Evolutionary conservation across 176 grass and related monocot genomes (phyloP), one percentile per base, ranked within the genome.

Genomic region (Poa annua): DNA sequence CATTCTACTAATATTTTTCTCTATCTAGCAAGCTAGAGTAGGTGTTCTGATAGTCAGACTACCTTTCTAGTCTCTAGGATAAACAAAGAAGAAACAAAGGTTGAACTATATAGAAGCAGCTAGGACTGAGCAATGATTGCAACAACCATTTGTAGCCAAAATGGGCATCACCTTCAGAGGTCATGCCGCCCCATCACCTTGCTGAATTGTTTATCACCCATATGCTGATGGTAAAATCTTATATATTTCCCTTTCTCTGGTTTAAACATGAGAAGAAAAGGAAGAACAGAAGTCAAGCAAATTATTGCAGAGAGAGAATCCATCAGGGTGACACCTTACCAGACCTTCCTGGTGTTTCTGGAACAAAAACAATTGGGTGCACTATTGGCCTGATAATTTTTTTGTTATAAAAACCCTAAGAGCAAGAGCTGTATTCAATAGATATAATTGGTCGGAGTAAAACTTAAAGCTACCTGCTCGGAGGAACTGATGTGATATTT

Each of bases 61-160:
- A 21, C 72, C 72, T 89, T 77, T 82, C 63, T 63, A 66, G 66
- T 22, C 36, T 51, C 44, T 64, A 81, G 39, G 63, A 59, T 50
- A 79, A 86, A 72, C 20, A 56, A 86, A 67, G 16, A 60, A 73
- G 69, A 64, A 78, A 36, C 10, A 72, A 74, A 50, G 35, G 32
- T 82, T 83, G 71, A 32, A 41, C 26, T 49, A 47, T 86, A 67
- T 41, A 89, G 38, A 74, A 83, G 67, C 13, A 63, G 67, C 75
- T 86, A 75, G 80, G 75, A 87, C 79, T 80, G 69, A 62, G 50
- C 67, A 83, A 87, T 84, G 80, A 84, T 90, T 84, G 88, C 75
- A 69, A 74, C 75, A 35, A 79, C 59, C 75, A 84, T 80, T 83
- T 83, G 88, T 62, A 75, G 50, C 68, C 88, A 86, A 86, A 86